These are phyloP conservation scores for Candida silvicultrix DNA, from an alignment of 805 yeast species.

Conservation along the genomic window DNA sequence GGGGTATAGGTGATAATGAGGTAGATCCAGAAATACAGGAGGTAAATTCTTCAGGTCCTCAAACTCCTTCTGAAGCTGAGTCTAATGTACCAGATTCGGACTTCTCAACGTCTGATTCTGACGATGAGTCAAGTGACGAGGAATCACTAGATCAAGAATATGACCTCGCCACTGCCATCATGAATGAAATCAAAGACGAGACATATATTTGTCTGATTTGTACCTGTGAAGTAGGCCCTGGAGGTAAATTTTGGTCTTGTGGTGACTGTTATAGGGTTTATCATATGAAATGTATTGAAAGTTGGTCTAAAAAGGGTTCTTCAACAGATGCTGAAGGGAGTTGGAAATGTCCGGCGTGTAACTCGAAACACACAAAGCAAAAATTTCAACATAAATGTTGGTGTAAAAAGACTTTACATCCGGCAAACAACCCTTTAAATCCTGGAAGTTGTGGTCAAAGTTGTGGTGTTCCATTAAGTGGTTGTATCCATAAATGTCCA, in stretches of 20 bases:
- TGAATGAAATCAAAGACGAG: constrained; percentile 58
- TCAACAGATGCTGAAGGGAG: constrained; percentile 50
- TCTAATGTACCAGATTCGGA: neutral
- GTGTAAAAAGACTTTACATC: constrained; percentile 79
- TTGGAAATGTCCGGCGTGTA: constrained; percentile 90
- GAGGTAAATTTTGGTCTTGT: constrained; percentile 76
- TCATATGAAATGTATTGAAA: constrained; percentile 76
- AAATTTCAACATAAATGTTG: constrained; percentile 70
- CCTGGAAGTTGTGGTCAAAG: constrained; percentile 91
- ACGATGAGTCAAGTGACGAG: constrained; percentile 10
- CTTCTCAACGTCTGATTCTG: constrained; percentile 1
- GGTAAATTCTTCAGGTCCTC: neutral
- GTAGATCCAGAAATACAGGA: neutral
- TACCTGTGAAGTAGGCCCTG: constrained; percentile 68
- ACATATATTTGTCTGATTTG: constrained; percentile 82
- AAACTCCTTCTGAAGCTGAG: neutral
- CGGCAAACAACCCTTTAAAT: constrained; percentile 45
- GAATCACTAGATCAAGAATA: constrained; percentile 16
- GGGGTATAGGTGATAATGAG: neutral
- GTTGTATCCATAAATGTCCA: constrained; percentile 71
- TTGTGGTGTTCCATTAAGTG: constrained; percentile 49
- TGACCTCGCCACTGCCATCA: constrained; percentile 29
- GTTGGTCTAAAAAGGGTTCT: constrained; percentile 80
- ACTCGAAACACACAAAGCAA: constrained; percentile 36
- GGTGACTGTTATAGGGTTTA: constrained; percentile 72